Evolutionary conservation across 768 basidiomycete genomes (phyloP), one percentile per base, ranked within the genome.

Genomic region (Pulveroboletus sp.): DNA sequence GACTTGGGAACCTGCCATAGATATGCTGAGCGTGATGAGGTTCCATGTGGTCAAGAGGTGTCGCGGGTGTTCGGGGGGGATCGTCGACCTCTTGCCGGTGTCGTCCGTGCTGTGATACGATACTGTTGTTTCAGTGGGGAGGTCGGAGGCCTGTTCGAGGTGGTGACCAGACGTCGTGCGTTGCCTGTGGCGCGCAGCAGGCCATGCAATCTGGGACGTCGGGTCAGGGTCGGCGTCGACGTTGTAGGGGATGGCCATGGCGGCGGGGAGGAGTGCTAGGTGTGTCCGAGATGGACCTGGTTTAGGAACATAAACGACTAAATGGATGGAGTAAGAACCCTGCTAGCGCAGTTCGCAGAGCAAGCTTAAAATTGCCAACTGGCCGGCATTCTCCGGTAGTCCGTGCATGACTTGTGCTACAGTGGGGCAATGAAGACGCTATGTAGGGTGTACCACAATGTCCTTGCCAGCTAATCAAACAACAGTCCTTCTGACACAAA

Each of bases 1-100:
- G 22, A 97, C 84, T 71, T 96, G 90, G 6, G 89, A 90, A 14
- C 95, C 95, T 37, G 83, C 92, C 89, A 98, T 94, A 8, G 93
- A 90, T 52, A 96, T 80, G 51, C 85, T 89, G 58, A 93, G 73
- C 2, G 87, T 87, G 60, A 91, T 77, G 49, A 93, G 79, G 64
- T 87, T 76, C 85, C 85, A 85, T 65, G 82, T 80, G 12, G 54
- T 67, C 31, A 71, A 46, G 19, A 60, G 68, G 31, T 48, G 62
- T 36, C 63, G 61, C 9, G 57, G 34, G 31, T 55, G 66, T 42
- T 69, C 66, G n/a, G 53, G 6, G 29, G 55, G 37, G 27, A 45
- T 22, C 0, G 55, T 44, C 1, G 51, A 42, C 20, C 32, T 50
- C 47, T 71, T 68, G 20, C 63, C 62, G 31, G 49, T 39, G 36